A percentile compares a stretch with the other conserved stretches of the same genome.
Evolutionary conservation across 352 stramenopile genomes (phyloP).

Genomic region (Phytophthora vignae): DNA sequence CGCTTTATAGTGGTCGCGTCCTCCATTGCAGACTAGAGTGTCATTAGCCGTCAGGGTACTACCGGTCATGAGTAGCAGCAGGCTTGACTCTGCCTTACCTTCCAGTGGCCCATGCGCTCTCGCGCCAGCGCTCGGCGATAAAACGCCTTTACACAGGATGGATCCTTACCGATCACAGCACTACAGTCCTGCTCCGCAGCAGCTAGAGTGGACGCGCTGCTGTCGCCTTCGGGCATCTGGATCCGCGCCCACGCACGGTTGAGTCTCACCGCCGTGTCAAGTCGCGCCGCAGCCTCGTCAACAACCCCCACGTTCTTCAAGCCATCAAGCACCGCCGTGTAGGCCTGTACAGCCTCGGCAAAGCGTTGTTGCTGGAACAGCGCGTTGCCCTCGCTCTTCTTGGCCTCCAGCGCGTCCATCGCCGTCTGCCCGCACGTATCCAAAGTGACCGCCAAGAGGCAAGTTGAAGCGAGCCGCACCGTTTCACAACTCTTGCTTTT

Average conservation of each 20-base stretch:
- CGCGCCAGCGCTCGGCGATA: conserved; percentile 87
- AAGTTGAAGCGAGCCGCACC: conserved; percentile 12
- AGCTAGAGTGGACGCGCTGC: conserved; percentile 12
- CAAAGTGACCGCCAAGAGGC: neutral
- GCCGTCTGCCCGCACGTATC: neutral
- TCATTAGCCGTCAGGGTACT: no score
- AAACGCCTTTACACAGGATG: conserved; percentile 87
- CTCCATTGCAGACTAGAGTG: conserved; percentile 23
- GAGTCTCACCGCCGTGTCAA: conserved; percentile 64
- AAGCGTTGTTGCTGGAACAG: conserved; percentile 60
- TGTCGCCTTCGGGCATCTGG: conserved; percentile 35
- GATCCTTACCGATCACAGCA: conserved; percentile 69
- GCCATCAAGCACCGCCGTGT: conserved; percentile 47
- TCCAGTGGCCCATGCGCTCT: conserved; percentile 71
- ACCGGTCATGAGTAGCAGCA: neutral
- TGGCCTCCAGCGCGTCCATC: conserved; percentile 46
- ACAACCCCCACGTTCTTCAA: neutral
- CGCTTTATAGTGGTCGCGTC: conserved; percentile 39
- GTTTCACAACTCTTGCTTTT: conserved; percentile 12
- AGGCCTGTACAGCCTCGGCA: conserved; percentile 55
- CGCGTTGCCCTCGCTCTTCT: conserved; percentile 70
- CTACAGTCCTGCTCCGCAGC: conserved; percentile 79
- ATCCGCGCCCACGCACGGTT: conserved; percentile 74
- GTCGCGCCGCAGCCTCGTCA: conserved; percentile 16
- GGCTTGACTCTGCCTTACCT: conserved; percentile 32